phyloP scores from a whole-genome alignment of 805 yeast species.

The Cyberlindnera xishuangbannaensis region DNA sequence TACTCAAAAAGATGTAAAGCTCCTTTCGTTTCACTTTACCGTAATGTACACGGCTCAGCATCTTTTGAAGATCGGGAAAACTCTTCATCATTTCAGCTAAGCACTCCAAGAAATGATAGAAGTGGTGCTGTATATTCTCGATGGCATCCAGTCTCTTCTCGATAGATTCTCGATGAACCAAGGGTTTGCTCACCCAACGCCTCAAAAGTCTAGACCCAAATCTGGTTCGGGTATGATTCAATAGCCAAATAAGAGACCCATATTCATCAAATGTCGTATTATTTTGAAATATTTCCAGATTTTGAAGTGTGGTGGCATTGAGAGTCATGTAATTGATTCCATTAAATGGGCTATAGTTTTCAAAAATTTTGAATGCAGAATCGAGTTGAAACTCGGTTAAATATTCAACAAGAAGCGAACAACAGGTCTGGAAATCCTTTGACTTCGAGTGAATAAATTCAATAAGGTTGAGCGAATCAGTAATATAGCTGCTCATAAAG shows the following conservation, averaged over 20 bases:
- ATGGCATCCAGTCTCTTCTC: slow-evolving; percentile 60
- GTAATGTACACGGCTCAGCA: slow-evolving; percentile 54
- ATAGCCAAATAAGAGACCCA: slow-evolving; percentile 75
- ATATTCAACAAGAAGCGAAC: slow-evolving; percentile 45
- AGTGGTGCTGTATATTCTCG: slow-evolving; percentile 37
- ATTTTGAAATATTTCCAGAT: slow-evolving; percentile 72
- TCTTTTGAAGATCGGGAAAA: slow-evolving; percentile 54
- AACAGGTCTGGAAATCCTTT: slow-evolving; percentile 30
- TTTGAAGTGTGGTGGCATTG: slow-evolving; percentile 59
- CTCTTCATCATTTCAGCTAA: slow-evolving; percentile 29
- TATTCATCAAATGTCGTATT: slow-evolving; percentile 45
- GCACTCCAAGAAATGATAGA: slow-evolving; percentile 34
- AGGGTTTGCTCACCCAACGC: slow-evolving; percentile 74
- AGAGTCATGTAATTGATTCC: slow-evolving; percentile 44
- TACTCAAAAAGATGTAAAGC: slow-evolving; percentile 44
- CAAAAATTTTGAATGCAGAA: slow-evolving; percentile 44
- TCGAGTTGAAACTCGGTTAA: slow-evolving; percentile 60
- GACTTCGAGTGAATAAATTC: slow-evolving; percentile 24
- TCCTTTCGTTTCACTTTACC: slow-evolving; percentile 55
- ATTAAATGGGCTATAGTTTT: slow-evolving; percentile 49
- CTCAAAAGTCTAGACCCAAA: slow-evolving; percentile 66
- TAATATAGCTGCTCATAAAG: slow-evolving; percentile 13
- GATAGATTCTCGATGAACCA: slow-evolving; percentile 48
- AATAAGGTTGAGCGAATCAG: slow-evolving; percentile 16
- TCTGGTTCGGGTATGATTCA: slow-evolving; percentile 74